Base-by-base conservation (phyloP, 495 filamentous ascomycete genomes). In the Tuber borchii region DNA sequence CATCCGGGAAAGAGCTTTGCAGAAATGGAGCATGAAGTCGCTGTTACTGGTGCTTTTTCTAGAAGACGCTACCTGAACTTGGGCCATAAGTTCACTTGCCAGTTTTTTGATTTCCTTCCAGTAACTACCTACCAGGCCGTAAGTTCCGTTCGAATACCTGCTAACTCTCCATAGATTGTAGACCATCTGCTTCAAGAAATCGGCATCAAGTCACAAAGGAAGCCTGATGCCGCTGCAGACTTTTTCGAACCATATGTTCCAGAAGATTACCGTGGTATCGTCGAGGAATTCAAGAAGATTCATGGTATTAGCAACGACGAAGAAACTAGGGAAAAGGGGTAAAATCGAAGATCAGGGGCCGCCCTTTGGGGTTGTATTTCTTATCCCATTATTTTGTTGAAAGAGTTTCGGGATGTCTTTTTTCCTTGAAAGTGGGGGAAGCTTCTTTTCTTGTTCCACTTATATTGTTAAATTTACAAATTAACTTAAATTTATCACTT, bases 231-330 rank as follows among this genome's bases (percentile, higher is more conserved):
- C 79, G 70, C 75, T 65, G 65, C 68, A 22, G 85, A 86, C 69
- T 77, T 83, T 56, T 84, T 86, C 70, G 80, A 79, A n/a, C 75
- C 78, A 43, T 86, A 87, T 77, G 61, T 65, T 8, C 78, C 81
- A 45, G 78, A 75, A 17, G 84, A 86, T 61, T 86, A 85, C 75
- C 43, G 71, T n/a, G 85, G 85, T 2, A 76, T 86, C 22, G 78
- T 83, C 22, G 79, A 79, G 4, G 84, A 86, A 78, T 85, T 72
- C 56, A 78, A 70, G 68, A 39, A 45, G 74, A 43, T 20, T 43
- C 65, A 61, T 1, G 39, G 61, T 20, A 69, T 76, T 43, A 34
- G 26, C 56, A 19, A 65, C 17, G 31, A 1, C 26, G 26, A 65
- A 65, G 56, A 31, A 65, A 34, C 14, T 7, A 19, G 26, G 34